A percentile compares a stretch with the other conserved stretches of the same genome.
phyloP scores from a whole-genome alignment of 2,329 filamentous ascomycete species.

The Bertia moriformis region DNA sequence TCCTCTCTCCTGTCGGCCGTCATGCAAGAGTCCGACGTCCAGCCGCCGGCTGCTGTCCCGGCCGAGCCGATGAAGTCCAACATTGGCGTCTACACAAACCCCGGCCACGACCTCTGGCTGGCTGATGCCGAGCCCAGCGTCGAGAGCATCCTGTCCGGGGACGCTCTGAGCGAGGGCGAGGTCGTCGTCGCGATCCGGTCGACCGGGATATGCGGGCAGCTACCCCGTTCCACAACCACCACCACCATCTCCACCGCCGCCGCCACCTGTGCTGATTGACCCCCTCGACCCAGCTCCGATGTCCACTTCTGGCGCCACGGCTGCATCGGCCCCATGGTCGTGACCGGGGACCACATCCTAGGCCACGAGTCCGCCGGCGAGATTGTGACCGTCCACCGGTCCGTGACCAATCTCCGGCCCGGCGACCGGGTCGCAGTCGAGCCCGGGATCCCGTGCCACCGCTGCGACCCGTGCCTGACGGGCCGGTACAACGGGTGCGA shows the following conservation, averaged over 20 bases:
- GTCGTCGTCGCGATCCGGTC: conserved; percentile 55
- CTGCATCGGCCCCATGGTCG: conserved; percentile 63
- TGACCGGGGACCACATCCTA: conserved; percentile 52
- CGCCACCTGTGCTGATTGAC: conserved; percentile 2
- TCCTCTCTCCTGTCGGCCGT: too few species aligned
- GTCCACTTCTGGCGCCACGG: conserved; percentile 66
- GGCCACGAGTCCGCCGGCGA: conserved; percentile 56
- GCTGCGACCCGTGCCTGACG: conserved; percentile 53
- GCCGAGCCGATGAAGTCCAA: too few species aligned
- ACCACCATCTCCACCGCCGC: too few species aligned
- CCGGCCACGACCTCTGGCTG: conserved; percentile 56
- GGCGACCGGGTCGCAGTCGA: conserved; percentile 60
- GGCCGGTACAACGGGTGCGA: conserved; percentile 62
- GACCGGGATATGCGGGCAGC: conserved; percentile 62
- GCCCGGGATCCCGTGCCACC: conserved; percentile 55
- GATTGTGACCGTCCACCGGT: conserved; percentile 45
- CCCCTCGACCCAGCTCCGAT: conserved; percentile 32
- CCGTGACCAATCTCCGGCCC: conserved; percentile 42
- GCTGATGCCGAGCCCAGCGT: conserved; percentile 45
- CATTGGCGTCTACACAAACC: conserved; percentile 63
- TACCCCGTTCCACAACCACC: conserved; percentile 23
- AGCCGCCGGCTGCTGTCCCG: too few species aligned
- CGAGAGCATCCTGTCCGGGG: conserved; percentile 40
- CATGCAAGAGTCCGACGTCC: too few species aligned
- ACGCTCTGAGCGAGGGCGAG: conserved; percentile 44